phyloP scores from a whole-genome alignment of 257 asterid genomes.

The Scutellaria galericulata region DNA sequence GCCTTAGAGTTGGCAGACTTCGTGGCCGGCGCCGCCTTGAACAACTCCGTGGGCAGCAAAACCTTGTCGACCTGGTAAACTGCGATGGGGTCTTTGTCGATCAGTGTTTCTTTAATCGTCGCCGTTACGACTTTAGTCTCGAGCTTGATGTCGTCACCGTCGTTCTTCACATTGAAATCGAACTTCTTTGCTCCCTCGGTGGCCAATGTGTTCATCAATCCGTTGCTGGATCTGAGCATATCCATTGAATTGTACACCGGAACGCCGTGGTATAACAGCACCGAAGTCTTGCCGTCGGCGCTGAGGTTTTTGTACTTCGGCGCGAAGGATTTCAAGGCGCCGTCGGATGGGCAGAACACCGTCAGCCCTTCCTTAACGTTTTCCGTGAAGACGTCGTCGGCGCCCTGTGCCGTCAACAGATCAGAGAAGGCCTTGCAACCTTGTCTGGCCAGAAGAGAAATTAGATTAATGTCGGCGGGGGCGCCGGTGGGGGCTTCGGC shows the following conservation, averaged over 20 bases:
- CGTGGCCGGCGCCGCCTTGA: slow-evolving; percentile 61
- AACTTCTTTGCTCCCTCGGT: slow-evolving; percentile 70
- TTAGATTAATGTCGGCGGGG: slow-evolving; percentile 60
- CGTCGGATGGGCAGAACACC: slow-evolving; percentile 78
- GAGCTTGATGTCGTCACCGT: slow-evolving; percentile 65
- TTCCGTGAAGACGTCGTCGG: slow-evolving; percentile 45
- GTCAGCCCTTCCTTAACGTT: slow-evolving; percentile 67
- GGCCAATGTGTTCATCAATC: slow-evolving; percentile 65
- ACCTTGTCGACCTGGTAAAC: slow-evolving; percentile 68
- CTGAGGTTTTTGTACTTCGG: slow-evolving; percentile 69
- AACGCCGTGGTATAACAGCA: slow-evolving; percentile 67
- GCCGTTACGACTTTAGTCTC: slow-evolving; percentile 65
- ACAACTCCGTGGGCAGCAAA: slow-evolving; percentile 67
- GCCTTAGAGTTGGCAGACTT: slow-evolving; percentile 36
- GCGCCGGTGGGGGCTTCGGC: slow-evolving; percentile 77
- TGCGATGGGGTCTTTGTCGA: slow-evolving; percentile 78
- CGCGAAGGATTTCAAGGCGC: slow-evolving; percentile 50
- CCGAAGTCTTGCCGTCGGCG: slow-evolving; percentile 44
- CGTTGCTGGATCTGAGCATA: slow-evolving; percentile 69
- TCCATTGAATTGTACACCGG: slow-evolving; percentile 67
- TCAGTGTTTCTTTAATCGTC: slow-evolving; percentile 63
- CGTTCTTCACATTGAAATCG: slow-evolving; percentile 65
- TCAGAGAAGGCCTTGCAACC: slow-evolving; percentile 76
- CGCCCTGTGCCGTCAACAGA: slow-evolving; percentile 48
- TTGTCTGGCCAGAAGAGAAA: slow-evolving; percentile 59